Evolutionary conservation across 2,329 filamentous ascomycete genomes (phyloP).

Genomic region (Lachnellula occidentalis): DNA sequence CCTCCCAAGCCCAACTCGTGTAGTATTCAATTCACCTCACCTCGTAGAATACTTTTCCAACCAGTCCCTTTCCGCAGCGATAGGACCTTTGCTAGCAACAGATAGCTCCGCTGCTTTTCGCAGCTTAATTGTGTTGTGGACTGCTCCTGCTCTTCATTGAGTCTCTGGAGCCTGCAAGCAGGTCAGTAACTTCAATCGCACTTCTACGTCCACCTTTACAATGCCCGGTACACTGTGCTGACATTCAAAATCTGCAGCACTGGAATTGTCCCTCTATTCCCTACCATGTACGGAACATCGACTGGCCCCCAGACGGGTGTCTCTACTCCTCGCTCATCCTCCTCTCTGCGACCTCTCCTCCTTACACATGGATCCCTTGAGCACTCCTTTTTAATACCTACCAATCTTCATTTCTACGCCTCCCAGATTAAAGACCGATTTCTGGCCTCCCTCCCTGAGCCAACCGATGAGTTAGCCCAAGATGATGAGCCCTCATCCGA

Average conservation of each 20-base stretch:
- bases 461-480: conserved; percentile 94
- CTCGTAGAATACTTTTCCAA: not conserved
- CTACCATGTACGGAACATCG: conserved; percentile 79
- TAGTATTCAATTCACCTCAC: not conserved
- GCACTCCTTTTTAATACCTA: conserved; percentile 91
- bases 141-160: conserved; percentile 34
- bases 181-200: conserved; percentile 14
- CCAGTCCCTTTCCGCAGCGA: not conserved
- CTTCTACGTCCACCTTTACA: not conserved
- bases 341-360: conserved; percentile 85
- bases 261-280: conserved; percentile 7
- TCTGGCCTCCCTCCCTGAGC: conserved; percentile 73
- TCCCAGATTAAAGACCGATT: conserved; percentile 92
- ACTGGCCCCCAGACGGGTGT: conserved; percentile 91
- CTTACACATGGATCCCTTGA: conserved; percentile 92
- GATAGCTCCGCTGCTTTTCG: conserved; percentile 10
- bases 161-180: conserved; percentile 26
- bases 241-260: not conserved
- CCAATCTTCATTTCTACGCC: conserved; percentile 91
- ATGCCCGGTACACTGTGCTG: not conserved
- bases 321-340: conserved; percentile 89
- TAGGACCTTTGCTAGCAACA: conserved; percentile 3
- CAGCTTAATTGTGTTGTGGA: conserved; percentile 12
- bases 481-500: conserved; percentile 99
- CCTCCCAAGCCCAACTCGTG: not conserved